A percentile compares a stretch with the other conserved stretches of the same genome.
phyloP scores from a whole-genome alignment of 2,329 filamentous ascomycete species.

The Penicillium italicum region DNA sequence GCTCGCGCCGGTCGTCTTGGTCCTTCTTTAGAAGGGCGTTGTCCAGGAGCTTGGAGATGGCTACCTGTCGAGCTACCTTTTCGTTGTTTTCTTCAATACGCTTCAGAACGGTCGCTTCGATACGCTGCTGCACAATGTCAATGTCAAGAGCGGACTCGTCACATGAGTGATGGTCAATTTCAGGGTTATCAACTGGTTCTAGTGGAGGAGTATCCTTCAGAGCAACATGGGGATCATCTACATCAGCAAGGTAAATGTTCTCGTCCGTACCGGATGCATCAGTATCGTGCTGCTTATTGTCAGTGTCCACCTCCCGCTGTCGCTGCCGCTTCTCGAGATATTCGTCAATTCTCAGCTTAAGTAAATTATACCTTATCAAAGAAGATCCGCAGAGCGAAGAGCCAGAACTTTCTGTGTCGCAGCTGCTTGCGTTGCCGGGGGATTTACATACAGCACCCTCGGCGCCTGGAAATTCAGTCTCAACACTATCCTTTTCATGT shows the following conservation, averaged over 20 bases:
- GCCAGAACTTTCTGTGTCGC: not conserved
- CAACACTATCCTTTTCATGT: not conserved
- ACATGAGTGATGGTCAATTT: not conserved
- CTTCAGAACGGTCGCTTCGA: conserved; percentile 4
- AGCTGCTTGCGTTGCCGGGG: not conserved
- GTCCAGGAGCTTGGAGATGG: not conserved
- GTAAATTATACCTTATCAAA: not conserved
- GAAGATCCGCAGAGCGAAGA: not conserved
- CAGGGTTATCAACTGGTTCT: not conserved
- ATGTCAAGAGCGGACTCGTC: not conserved
- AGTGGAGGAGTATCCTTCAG: not conserved
- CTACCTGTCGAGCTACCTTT: not conserved
- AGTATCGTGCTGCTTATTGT: not conserved
- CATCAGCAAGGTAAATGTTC: not conserved
- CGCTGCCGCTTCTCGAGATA: not conserved
- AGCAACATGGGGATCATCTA: not conserved
- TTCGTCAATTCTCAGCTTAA: not conserved
- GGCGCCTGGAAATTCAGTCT: not conserved
- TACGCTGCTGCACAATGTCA: conserved; percentile 2
- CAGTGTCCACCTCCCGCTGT: not conserved
- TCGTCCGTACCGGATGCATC: not conserved
- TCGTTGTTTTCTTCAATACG: conserved; percentile 2
- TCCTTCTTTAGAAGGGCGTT: conserved; percentile 2
- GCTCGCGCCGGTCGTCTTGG: not conserved
- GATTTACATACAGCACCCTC: not conserved